Evolutionary conservation across 345 rosid genomes (phyloP).

Genomic region (Brassica carinata): DNA sequence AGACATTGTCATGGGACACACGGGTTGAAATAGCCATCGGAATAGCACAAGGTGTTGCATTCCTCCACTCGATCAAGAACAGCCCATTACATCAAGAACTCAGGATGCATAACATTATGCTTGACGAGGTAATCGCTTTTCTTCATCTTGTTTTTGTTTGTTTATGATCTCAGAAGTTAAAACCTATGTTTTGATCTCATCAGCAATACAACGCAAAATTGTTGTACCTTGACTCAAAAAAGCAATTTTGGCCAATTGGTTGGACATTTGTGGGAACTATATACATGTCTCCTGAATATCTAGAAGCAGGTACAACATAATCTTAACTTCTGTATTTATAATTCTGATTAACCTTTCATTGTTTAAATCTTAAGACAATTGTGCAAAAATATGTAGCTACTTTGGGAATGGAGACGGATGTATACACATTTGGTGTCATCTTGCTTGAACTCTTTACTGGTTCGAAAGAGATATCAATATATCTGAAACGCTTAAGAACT

Average conservation of each 20-base stretch:
- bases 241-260: not conserved
- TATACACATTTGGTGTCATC: constrained; percentile 27
- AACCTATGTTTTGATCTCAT: not conserved
- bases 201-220: constrained; percentile 28
- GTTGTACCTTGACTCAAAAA: not conserved
- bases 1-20: constrained; percentile 17
- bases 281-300: constrained; percentile 6
- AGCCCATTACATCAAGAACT: not conserved
- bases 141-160: not conserved
- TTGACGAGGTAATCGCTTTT: constrained; percentile 19
- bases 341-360: not conserved
- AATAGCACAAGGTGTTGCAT: constrained; percentile 15
- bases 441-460: constrained; percentile 18
- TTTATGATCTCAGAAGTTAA: not conserved
- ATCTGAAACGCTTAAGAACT: not conserved
- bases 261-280: not conserved
- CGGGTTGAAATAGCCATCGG: constrained; percentile 20
- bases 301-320: not conserved
- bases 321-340: not conserved
- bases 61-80: constrained; percentile 18
- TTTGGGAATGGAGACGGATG: not conserved
- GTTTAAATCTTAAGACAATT: not conserved
- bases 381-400: not conserved
- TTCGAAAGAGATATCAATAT: not conserved
- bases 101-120: constrained; percentile 19